Evolutionary conservation across 495 filamentous ascomycete genomes (phyloP).

Genomic region (Polyplosphaeria fusca): DNA sequence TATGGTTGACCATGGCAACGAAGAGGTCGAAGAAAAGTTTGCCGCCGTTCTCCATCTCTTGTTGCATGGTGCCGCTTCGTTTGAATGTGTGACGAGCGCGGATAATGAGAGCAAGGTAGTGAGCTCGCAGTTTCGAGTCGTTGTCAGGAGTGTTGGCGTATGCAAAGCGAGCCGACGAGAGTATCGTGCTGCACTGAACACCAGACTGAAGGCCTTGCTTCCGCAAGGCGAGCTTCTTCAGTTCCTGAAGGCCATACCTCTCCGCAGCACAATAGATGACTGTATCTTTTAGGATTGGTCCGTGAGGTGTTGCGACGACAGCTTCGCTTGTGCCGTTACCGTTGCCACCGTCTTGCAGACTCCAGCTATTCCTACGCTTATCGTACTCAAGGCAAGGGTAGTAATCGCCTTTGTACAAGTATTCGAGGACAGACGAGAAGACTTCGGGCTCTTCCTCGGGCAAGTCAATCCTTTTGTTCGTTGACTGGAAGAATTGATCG

Average conservation of each 20-base stretch:
- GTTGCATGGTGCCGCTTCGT: conserved; percentile 92
- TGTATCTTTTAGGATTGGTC: conserved; percentile 56
- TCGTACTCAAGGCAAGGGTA: conserved; percentile 53
- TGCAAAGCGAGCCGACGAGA: conserved; percentile 77
- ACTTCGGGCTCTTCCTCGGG: conserved; percentile 85
- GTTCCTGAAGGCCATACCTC: conserved; percentile 72
- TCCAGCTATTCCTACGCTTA: conserved; percentile 42
- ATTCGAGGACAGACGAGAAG: conserved; percentile 87
- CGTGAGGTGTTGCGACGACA: conserved; percentile 28
- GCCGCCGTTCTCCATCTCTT: conserved; percentile 85
- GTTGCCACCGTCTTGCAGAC: conserved; percentile 37
- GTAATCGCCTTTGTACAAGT: conserved; percentile 93
- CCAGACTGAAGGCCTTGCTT: conserved; percentile 81
- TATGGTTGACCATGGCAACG: conserved; percentile 88
- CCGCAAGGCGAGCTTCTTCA: conserved; percentile 76
- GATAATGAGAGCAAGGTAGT: conserved; percentile 91
- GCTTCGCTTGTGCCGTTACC: conserved; percentile 32
- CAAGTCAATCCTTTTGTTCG: conserved; percentile 69
- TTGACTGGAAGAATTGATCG: conserved; percentile 60
- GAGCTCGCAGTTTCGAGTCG: conserved; percentile 82
- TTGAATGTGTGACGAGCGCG: conserved; percentile 81
- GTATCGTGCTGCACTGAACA: conserved; percentile 79
- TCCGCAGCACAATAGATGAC: conserved; percentile 86
- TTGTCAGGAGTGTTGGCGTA: conserved; percentile 85
- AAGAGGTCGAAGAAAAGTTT: conserved; percentile 91